Evolutionary conservation across 1,284 basidiomycete genomes (phyloP), one percentile per base, ranked within the genome.

Genomic region (Ceratobasidium sp.): DNA sequence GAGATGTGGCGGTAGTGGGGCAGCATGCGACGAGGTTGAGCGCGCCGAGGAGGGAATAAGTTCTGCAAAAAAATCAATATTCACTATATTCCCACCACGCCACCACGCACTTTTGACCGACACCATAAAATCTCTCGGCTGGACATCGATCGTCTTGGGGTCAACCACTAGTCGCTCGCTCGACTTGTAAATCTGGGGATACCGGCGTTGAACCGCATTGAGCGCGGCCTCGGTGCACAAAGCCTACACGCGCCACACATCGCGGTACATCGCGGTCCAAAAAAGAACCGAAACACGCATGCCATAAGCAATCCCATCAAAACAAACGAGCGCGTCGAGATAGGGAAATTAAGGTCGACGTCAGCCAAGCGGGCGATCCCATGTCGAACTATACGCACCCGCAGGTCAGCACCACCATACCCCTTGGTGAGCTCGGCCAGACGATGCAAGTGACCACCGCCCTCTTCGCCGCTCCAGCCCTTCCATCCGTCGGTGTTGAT

Each of bases 171-270:
- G 80, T 5, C 97, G 84, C 72, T 99, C 94, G 32, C 85, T 87
- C 1, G 93, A 92, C 80, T 93, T 91, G 83, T 99, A 99, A 65
- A 99, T 97, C 77, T 99, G 97, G 0, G 97, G 97, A 78, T 99
- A 99, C 53, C 91, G 84, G 64, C 97, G 83, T 77, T 99, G 97
- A 29, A 99, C 92, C 0, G 97, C 96, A 76, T 98, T 98, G 73
- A 99, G 80, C 0, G 96, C 93, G 6, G 97, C 94, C 80, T 99
- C 97, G 1, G 97, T 99, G 74, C 94, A 96, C 6, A 98, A 80
- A 0, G 95, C 95, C 92, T 96, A 75, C 27, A 53, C 17, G 40
- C 10, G 12, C n/a, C 3, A 49, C 29, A 22, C 22, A 20, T 6
- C 45, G 22, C 45, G 45, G 22, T 20, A 8, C 45, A 64, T 69